Conservation (phyloP, 169 alveolate genomes). For the Plasmodium berghei region DNA sequence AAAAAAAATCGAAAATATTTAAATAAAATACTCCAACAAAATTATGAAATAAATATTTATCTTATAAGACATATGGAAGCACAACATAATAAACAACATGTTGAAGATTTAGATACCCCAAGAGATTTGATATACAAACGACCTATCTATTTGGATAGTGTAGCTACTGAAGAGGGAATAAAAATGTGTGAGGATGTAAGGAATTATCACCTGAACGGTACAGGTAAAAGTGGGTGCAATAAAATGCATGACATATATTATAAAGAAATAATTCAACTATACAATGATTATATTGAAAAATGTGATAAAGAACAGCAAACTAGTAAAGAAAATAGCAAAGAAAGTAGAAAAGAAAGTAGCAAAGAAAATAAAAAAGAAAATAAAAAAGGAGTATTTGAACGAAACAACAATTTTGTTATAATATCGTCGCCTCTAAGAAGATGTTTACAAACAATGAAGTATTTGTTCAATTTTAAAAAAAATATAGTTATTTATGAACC, state of each 20-base stretch:
- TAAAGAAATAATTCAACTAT: slow-evolving; percentile 36
- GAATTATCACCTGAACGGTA: too few species aligned
- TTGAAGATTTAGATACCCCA: slow-evolving; percentile 8
- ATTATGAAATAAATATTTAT: slow-evolving; percentile 43
- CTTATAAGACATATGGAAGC: slow-evolving; percentile 77
- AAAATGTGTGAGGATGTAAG: slow-evolving; percentile 4
- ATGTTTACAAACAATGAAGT: slow-evolving; percentile 59
- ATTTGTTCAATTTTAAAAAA: slow-evolving; percentile 60
- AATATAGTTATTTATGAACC: slow-evolving; percentile 59
- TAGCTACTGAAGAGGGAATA: slow-evolving; percentile 51
- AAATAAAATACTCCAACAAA: slow-evolving; percentile 30
- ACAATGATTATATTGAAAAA: slow-evolving; percentile 8
- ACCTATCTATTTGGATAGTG: slow-evolving; percentile 26
- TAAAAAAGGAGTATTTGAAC: slow-evolving; percentile 34
- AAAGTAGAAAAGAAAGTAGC: background rate
- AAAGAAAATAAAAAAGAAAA: background rate
- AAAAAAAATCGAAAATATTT: slow-evolving; percentile 62
- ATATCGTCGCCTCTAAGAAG: slow-evolving; percentile 60
- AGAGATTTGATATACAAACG: slow-evolving; percentile 42
- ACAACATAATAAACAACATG: slow-evolving; percentile 37
- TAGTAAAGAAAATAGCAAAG: background rate
- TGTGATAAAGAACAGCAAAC: background rate
- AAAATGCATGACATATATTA: slow-evolving; percentile 2
- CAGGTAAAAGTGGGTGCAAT: slow-evolving; percentile 11
- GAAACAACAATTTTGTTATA: slow-evolving; percentile 38